Evolutionary conservation across 208 protist genomes (phyloP), one percentile per base, ranked within the genome.

Genomic region (Phytomonas sp.): DNA sequence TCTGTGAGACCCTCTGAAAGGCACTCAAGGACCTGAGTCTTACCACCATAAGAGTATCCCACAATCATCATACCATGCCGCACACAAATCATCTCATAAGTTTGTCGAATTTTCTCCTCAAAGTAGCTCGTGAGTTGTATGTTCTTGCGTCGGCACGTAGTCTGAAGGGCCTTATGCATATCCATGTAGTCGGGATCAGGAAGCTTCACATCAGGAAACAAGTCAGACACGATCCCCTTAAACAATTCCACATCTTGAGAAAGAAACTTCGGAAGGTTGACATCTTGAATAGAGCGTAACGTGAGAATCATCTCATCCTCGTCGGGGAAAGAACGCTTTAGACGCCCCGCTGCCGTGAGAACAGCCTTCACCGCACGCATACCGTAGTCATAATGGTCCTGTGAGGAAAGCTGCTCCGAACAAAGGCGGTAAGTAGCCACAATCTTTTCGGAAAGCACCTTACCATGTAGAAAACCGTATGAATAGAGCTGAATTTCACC

Each of bases 31-130:
- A 80, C 77, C 64, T 85, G 88, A 31, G 93, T 97, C 80, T 98
- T 98, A 73, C 88, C 97, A 33, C 87, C 88, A 77, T 89, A 97
- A 20, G 97, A 95, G 66, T 82, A 85, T 26, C 98, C 98, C 15
- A 99, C 97, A 32, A 99, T 72, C 98, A 99, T 99, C 80, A 99
- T 94, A 68, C 98, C 97, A 77, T 99, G 98, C 6, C 98, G 92
- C 36, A 99, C 97, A 56, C 89, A 83, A 66, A 99, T 97, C 94
- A 98, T 99, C 81, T 99, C 97, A 70, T 98, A 97, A 29, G 96
- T 92, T 78, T 98, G 87, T 34, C 79, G 80, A 51, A 95, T 83
- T 77, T 98, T 98, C 36, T 87, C 61, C 66, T 95, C 84, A 82
- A 97, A 97, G 74, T 94, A 96, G 29, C 75, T 37, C n/a, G 91